Percentiles rank a stretch among this genome's conserved stretches.
These are phyloP conservation scores for Nematocida minor DNA, from an alignment of 371 early-diverging fungal genomes.

Conservation along the genomic window DNA sequence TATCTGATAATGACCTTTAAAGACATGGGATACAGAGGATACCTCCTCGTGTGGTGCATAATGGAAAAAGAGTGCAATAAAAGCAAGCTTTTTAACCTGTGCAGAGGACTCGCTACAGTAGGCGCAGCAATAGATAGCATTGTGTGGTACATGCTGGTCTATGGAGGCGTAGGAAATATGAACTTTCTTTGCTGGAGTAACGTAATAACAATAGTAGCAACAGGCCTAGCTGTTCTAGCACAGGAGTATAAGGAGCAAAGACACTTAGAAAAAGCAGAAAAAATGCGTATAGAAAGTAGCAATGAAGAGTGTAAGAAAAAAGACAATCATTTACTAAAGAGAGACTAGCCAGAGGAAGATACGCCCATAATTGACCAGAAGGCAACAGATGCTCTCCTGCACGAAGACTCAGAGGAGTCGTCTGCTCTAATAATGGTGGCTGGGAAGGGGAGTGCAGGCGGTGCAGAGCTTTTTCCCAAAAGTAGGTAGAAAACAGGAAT, in stretches of 20 bases:
- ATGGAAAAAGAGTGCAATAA: neutral
- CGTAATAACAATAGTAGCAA: conserved; percentile 2
- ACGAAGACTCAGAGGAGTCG: neutral
- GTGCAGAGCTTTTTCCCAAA: neutral
- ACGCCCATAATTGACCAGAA: conserved; percentile 30
- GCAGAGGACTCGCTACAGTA: neutral
- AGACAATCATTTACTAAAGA: neutral
- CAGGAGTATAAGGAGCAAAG: neutral
- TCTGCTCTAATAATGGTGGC: neutral
- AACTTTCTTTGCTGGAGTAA: conserved; percentile 46
- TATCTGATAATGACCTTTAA: conserved; percentile 25
- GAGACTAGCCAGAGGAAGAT: neutral
- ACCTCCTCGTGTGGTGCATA: conserved; percentile 39
- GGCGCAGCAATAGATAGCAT: conserved; percentile 1
- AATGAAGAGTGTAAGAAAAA: neutral
- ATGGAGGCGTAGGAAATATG: conserved; percentile 38
- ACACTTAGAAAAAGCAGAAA: neutral
- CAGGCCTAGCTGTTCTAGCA: neutral
- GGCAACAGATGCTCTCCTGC: neutral
- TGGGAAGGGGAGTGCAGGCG: neutral
- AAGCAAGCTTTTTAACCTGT: neutral
- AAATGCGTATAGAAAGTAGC: neutral
- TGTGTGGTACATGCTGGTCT: conserved; percentile 37
- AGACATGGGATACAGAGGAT: conserved; percentile 34
- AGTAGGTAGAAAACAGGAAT: conserved; percentile 28